Percentiles rank a stretch among this genome's conserved stretches.
These are phyloP conservation scores for Wickerhamiella cacticola DNA, from an alignment of 805 yeast species.

Conservation along the genomic window DNA sequence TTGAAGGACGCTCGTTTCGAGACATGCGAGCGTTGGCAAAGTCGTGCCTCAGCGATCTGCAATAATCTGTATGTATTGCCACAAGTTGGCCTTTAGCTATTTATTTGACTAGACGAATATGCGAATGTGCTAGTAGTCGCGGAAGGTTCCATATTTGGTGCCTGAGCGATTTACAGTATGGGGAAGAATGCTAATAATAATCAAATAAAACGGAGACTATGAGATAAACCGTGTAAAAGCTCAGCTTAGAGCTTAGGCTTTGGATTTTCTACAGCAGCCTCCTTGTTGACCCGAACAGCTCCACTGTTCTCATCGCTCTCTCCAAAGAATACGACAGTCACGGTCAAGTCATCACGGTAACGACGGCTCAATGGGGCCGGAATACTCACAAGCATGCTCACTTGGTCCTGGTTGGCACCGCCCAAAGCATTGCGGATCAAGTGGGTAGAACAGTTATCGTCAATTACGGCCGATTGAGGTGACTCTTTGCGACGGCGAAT, in stretches of 20 bases:
- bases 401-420: conserved; percentile 75
- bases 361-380: conserved; percentile 86
- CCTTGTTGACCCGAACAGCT: conserved; percentile 24
- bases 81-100: conserved; percentile 2
- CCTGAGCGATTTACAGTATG: no score
- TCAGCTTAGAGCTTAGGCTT: conserved; percentile 13
- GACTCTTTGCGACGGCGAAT: conserved; percentile 37
- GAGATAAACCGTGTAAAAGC: background rate
- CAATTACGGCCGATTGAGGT: conserved; percentile 40
- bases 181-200: no score
- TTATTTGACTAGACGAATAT: background rate
- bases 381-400: conserved; percentile 75
- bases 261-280: conserved; percentile 21
- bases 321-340: conserved; percentile 89
- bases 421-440: conserved; percentile 89
- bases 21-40: conserved; percentile 5
- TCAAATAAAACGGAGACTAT: background rate
- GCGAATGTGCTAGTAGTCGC: background rate
- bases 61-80: background rate
- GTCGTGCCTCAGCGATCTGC: conserved; percentile 4
- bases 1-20: conserved; percentile 5
- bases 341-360: conserved; percentile 92
- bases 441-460: conserved; percentile 84
- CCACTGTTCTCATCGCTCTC: conserved; percentile 27
- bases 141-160: background rate